Base-by-base conservation (phyloP, 768 basidiomycete genomes). In the Tulasnella sp. region DNA sequence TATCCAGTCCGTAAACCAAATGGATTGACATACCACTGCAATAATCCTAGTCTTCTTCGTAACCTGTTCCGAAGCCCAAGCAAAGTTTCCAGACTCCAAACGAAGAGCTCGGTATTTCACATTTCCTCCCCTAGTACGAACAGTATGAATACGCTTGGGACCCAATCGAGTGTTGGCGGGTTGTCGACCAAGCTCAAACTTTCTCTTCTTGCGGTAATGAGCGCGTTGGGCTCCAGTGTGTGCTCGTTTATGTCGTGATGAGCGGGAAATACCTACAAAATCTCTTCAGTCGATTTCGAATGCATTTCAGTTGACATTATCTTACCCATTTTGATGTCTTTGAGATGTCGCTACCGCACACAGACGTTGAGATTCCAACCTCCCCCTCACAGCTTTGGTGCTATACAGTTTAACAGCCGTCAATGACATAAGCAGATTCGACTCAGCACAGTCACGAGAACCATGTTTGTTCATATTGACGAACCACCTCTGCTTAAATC, bases 121-220 rank as follows among this genome's bases (percentile, higher is more conserved):
- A 75, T 91, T 96, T 53, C 95, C 95, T 57, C 95, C 95, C 63
- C 95, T 87, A 33, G 83, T 82, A 63, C 95, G 87, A 57, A 99
- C 91, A 49, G 79, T 77, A 73, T 98, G 95, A 62, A 99, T 72
- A 55, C 95, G 87, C 75, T 98, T 98, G 49, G 82, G 64, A 45
- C 95, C 92, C 58, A 99, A 81, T 75, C 88, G 96, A 65, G 95
- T 99, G 77, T 73, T 90, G 60, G 95, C 95, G 53, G 95, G 74
- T 67, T 98, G 95, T 66, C 95, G 90, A 66, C 93, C 95, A 63
- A 96, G 81, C 77, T 99, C 95, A 72, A 98, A 98, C 75, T 98
- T 96, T 83, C 95, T 82, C 88, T 98, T 99, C 79, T 99, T 99
- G 77, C 93, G 89, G 74, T 91, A 93, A 72, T 84, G 80, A 61